Evolutionary conservation across 352 stramenopile genomes (phyloP), one percentile per base, ranked within the genome.

Genomic region (Phytopythium litorale): DNA sequence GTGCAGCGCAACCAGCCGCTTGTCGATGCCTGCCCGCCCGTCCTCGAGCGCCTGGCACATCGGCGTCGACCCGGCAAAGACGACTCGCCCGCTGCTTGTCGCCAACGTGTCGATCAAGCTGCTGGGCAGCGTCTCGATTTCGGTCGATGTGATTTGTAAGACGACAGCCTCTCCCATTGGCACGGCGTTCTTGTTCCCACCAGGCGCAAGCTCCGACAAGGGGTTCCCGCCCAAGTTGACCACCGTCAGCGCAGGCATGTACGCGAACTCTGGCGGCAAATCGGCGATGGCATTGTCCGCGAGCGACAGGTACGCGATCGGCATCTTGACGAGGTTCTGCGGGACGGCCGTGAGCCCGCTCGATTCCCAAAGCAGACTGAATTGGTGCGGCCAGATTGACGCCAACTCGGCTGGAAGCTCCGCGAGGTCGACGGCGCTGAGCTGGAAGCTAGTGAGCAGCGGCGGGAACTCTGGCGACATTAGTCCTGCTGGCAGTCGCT

Each of bases 361-460:
- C 30, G 68, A 65, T 21, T 80, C 72, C 2, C 76, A 35, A 4
- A 69, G 16, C 16, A 76, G 16, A 7, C 48, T 43, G n/a, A 59
- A 13, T 3, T 23, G 25, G 2, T 15, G 13, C 1, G 66, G 62
- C 68, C 73, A 88, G n/a, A 63, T 75, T 6, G 52, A 32, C 43
- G 68, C 55, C 1, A 87, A 21, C 60, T 78, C 54, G 19, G 63
- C 57, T 0, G 79, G 73, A 7, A 87, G 30, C 11, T 23, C 28
- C 0, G 42, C 57, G 4, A 83, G 40, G 55, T 84, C 84, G 7
- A 75, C 72, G 7, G 70, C 63, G 7, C 66, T 75, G 28, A 86
- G 57, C 49, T 84, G 68, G 21, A 86, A 60, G 32, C 79, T 72
- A 19, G 60, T 46, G 8, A 85, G 32, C 2, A 46, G 53, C 2